Evolutionary conservation across 257 asterid species (phyloP).

Genomic region (Nicotiana tabacum): DNA sequence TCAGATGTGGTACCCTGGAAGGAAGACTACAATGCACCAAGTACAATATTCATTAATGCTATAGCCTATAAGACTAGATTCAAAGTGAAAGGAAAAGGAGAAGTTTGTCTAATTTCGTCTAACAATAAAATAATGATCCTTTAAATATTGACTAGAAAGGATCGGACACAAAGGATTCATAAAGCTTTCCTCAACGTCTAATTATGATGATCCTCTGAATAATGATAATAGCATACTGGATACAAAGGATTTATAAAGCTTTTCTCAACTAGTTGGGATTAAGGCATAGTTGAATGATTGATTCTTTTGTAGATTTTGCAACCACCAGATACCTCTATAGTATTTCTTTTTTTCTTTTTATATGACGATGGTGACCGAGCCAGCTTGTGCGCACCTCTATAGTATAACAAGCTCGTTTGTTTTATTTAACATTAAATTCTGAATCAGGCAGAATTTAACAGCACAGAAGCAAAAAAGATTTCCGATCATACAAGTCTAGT

Average conservation of each 20-base stretch:
- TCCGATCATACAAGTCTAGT: neutral
- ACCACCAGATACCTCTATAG: neutral
- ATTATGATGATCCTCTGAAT: neutral
- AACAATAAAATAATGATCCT: neutral
- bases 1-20: neutral
- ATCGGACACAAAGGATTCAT: neutral
- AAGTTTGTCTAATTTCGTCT: constrained; percentile 1
- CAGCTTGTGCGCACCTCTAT: neutral
- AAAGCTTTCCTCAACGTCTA: neutral
- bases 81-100: neutral
- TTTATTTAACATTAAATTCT: neutral
- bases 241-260: neutral
- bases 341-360: neutral
- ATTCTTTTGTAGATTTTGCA: neutral
- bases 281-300: neutral
- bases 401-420: constrained; percentile 1
- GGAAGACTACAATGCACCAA: neutral
- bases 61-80: neutral
- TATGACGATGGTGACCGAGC: no score
- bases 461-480: neutral
- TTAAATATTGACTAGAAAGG: neutral
- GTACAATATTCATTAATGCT: neutral
- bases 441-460: neutral
- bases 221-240: neutral
- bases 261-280: neutral